Evolutionary conservation across 176 grass and related monocot species (phyloP).

Genomic region (sorghum (Sorghum bicolor)): Sorghum_bicolor_NCBIv3 NC_012879.2:54545501-54546000

Average conservation of each 20-base stretch:
- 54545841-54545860: neutral
- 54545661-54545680: conserved; percentile 10
- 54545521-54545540: conserved; percentile 92
- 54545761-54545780: neutral
- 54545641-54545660: neutral
- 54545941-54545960: conserved; percentile 90
- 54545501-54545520: conserved; percentile 76
- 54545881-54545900: neutral
- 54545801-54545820: neutral
- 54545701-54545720: neutral
- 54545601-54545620: conserved; percentile 92
- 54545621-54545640: conserved; percentile 28
- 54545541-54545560: conserved; percentile 95
- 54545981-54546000: conserved; percentile 49
- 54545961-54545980: conserved; percentile 88
- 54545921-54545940: conserved; percentile 16
- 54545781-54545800: neutral
- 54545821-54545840: neutral
- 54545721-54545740: neutral
- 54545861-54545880: neutral
- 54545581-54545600: conserved; percentile 80
- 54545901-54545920: neutral
- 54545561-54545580: conserved; percentile 91
- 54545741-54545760: neutral
- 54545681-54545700: neutral